Percentiles rank a stretch among this genome's conserved stretches.
These are phyloP conservation scores for Sphaerostilbella broomeana DNA, from an alignment of 2,329 filamentous ascomycete genomes.

Conservation along the genomic window DNA sequence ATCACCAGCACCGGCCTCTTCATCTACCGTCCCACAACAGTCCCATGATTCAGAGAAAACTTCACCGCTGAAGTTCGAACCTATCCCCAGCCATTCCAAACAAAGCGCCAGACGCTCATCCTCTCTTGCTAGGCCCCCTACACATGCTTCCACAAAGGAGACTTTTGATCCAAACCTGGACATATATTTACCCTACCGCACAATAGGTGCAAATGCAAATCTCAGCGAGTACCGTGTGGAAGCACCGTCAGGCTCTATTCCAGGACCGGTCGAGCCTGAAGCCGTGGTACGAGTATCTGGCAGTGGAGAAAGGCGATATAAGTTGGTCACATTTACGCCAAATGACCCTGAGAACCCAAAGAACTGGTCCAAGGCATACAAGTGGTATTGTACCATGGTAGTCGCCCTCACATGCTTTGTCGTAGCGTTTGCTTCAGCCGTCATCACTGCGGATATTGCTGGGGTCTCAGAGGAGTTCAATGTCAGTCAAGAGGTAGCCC, in stretches of 20 bases:
- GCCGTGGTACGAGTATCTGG: constrained; percentile 16
- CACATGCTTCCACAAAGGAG: constrained; percentile 26
- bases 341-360: constrained; percentile 74
- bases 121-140: constrained; percentile 1
- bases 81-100: constrained; percentile 2
- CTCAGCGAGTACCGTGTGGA: constrained; percentile 62
- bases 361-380: constrained; percentile 72
- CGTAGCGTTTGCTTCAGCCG: constrained; percentile 62
- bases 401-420: constrained; percentile 72
- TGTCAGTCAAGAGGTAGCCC: constrained; percentile 64
- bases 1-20: constrained; percentile 1
- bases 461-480: constrained; percentile 58
- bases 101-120: background rate
- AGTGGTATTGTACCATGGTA: constrained; percentile 82
- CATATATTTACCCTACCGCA: constrained; percentile 58
- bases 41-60: background rate
- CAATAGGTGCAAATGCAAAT: constrained; percentile 52
- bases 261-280: constrained; percentile 31
- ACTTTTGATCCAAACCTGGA: constrained; percentile 36
- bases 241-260: constrained; percentile 54
- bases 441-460: constrained; percentile 69
- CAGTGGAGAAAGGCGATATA: constrained; percentile 30
- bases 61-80: background rate
- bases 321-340: constrained; percentile 58
- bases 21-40: constrained; percentile 1